phyloP scores from a whole-genome alignment of 2,329 filamentous ascomycete genomes.

The Gyromitra esculenta region DNA sequence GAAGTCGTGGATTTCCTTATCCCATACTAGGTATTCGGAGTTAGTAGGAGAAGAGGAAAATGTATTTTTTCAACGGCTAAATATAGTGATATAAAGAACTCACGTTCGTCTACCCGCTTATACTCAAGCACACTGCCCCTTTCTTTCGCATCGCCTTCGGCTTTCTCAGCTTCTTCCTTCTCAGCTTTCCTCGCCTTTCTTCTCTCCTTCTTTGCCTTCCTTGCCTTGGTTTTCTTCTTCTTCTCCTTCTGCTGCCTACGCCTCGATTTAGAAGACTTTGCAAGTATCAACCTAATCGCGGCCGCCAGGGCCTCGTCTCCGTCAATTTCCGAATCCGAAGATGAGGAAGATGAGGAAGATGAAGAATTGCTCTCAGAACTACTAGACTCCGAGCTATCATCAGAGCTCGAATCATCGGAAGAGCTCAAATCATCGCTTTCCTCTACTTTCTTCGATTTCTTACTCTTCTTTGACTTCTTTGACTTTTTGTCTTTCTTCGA shows the following conservation, averaged over 20 bases:
- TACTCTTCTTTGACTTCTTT: constrained; percentile 48
- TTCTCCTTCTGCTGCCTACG: constrained; percentile 61
- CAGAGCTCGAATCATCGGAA: constrained; percentile 17
- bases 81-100: constrained; percentile 61
- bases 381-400: constrained; percentile 40
- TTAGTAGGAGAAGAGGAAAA: constrained; percentile 50
- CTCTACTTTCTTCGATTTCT: constrained; percentile 60
- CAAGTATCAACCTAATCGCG: constrained; percentile 39
- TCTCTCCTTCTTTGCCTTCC: constrained; percentile 61
- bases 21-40: constrained; percentile 61
- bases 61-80: background rate
- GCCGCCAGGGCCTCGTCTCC: constrained; percentile 45
- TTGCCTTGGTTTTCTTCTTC: constrained; percentile 57
- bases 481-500: constrained; percentile 55
- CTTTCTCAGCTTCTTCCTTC: constrained; percentile 56
- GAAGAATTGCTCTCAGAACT: constrained; percentile 42
- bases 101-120: constrained; percentile 72
- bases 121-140: constrained; percentile 69
- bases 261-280: constrained; percentile 33
- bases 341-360: constrained; percentile 33
- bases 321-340: constrained; percentile 46
- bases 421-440: constrained; percentile 54
- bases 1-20: constrained; percentile 71
- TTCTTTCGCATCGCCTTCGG: constrained; percentile 65
- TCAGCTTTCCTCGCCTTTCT: constrained; percentile 58